Base-by-base conservation (phyloP, 192 early-diverging fungal species). In the Coemansia sp. region DNA sequence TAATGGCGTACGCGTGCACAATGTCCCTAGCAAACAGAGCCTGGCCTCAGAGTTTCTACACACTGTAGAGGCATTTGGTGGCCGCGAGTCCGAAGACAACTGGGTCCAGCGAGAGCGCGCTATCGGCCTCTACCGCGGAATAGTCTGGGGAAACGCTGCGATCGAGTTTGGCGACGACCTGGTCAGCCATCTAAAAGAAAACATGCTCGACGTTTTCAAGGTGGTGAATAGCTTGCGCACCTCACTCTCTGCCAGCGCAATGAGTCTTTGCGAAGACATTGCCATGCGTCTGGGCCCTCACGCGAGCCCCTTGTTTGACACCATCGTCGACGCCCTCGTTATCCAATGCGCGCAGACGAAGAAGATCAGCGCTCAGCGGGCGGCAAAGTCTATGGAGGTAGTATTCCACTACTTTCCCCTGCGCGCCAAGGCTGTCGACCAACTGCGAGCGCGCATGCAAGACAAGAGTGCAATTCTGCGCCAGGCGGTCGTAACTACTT, bases 71-170 rank as follows among this genome's bases (percentile, higher is more conserved):
- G 67, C 64, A 10, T 85, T 85, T 70, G 54, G 63, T 18, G 83
- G 83, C 5, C 74, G 78, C 52, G 83, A 85, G 49, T 65, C 83
- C 1, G 83, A 85, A 40, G 75, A 72, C 34, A 85, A 85, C 55
- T 85, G 83, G 83, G 33, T 73, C 11, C 77, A 70, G 66, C 78
- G 83, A 42, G 83, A 85, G 55, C 68, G 76, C 8, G 83, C 83
- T 3, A 55, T 80, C n/a, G 24, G 33, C 41, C 67, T 80, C 4
- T 85, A 80, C 51, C 83, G 83, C 15, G 78, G 73, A 13, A 80
- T 80, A 22, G 70, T 85, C 31, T 85, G 83, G 83, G 83, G 83
- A 6, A 85, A 85, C 49, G 74, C 78, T 4, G 83, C 75, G 15
- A 67, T 57, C 34, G 83, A 85, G 44, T 62, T 77, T 38, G 61